Evolutionary conservation across 352 stramenopile species (phyloP).

Genomic region (Vaucheria bursata): DNA sequence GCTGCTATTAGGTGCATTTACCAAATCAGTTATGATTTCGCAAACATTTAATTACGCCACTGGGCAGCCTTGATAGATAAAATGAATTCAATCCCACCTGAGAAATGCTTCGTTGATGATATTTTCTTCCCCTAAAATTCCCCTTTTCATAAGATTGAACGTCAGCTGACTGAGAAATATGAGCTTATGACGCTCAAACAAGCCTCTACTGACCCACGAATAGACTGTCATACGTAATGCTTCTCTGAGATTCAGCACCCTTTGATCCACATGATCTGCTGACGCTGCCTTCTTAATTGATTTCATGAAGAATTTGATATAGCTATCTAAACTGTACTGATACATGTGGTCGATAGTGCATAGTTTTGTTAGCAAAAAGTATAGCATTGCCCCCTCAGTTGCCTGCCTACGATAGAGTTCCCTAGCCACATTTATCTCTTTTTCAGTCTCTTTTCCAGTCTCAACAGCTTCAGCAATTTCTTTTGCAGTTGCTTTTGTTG

Average conservation of each 20-base stretch:
- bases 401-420: slow-evolving; percentile 85
- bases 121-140: slow-evolving; percentile 82
- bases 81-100: slow-evolving; percentile 43
- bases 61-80: background rate
- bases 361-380: slow-evolving; percentile 90
- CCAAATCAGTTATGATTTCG: too few species aligned
- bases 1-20: too few species aligned
- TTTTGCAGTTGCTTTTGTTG: slow-evolving; percentile 83
- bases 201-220: slow-evolving; percentile 84
- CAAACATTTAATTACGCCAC: background rate
- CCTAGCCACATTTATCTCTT: slow-evolving; percentile 84
- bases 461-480: slow-evolving; percentile 89
- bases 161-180: slow-evolving; percentile 92
- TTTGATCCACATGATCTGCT: slow-evolving; percentile 73
- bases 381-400: slow-evolving; percentile 89
- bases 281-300: slow-evolving; percentile 74
- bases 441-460: slow-evolving; percentile 84
- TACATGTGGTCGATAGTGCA: slow-evolving; percentile 93
- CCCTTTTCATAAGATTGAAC: slow-evolving; percentile 92
- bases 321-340: slow-evolving; percentile 91
- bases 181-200: slow-evolving; percentile 92
- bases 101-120: slow-evolving; percentile 87
- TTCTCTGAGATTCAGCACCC: slow-evolving; percentile 80
- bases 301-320: slow-evolving; percentile 92
- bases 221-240: slow-evolving; percentile 90